A percentile compares a stretch with the other conserved stretches of the same genome.
Conservation (phyloP, 192 early-diverging fungal genomes). For the Dimargaris xerosporica region DNA sequence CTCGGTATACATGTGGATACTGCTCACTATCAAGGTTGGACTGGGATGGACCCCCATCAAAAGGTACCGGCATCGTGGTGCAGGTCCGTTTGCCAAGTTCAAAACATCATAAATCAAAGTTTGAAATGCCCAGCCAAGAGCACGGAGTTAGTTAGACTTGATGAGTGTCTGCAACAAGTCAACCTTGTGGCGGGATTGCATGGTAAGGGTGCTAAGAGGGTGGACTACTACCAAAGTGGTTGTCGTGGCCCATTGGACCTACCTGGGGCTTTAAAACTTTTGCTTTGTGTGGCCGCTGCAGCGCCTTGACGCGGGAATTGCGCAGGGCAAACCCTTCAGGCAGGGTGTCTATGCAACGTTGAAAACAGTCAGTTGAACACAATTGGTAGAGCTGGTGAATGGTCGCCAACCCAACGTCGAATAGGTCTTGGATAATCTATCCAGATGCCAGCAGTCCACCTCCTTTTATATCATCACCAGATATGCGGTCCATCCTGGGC, state of each 20-base stretch:
- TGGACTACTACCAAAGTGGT: neutral
- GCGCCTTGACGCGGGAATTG: conserved; percentile 6
- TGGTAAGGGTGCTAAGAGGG: neutral
- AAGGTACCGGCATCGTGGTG: neutral
- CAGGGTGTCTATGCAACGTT: too few relatives aligned
- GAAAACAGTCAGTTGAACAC: too few relatives aligned
- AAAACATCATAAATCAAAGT: neutral
- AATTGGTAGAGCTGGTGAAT: too few relatives aligned
- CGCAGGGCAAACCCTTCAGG: neutral
- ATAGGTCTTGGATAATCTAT: too few relatives aligned
- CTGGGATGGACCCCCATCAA: neutral
- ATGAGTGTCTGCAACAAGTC: neutral
- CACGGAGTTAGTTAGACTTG: neutral
- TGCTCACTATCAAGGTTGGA: conserved; percentile 14
- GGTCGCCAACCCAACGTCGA: too few relatives aligned
- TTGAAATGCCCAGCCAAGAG: neutral
- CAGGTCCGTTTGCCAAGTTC: neutral
- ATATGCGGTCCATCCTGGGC: too few relatives aligned
- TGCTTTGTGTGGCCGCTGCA: conserved; percentile 8
- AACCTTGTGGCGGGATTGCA: neutral
- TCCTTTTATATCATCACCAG: too few relatives aligned
- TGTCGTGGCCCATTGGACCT: neutral
- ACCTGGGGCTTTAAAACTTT: neutral
- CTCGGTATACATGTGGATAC: conserved; percentile 78
- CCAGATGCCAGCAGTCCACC: too few relatives aligned